Conservation (phyloP, 345 rosid species). For the Litchi chinensis region DNA sequence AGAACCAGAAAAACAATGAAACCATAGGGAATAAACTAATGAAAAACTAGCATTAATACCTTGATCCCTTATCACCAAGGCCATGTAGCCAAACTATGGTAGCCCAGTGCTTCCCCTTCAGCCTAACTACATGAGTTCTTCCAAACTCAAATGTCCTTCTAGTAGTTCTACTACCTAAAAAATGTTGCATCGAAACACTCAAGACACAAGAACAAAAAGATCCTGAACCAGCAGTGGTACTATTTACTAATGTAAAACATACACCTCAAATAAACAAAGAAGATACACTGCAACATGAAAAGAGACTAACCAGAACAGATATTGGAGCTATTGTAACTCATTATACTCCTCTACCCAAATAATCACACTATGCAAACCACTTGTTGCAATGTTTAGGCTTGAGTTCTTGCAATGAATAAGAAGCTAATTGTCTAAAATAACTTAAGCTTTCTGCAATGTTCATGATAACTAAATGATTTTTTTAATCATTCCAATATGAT, state of each 20-base stretch:
- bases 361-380: constrained; percentile 10
- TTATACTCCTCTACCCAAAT: constrained; percentile 20
- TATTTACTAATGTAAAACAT: neutral
- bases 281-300: neutral
- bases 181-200: constrained; percentile 20
- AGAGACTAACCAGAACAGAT: constrained; percentile 51
- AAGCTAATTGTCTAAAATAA: too few species aligned
- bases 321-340: constrained; percentile 43
- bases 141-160: constrained; percentile 60
- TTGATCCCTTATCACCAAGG: constrained; percentile 79
- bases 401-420: constrained; percentile 37
- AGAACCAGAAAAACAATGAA: constrained; percentile 9
- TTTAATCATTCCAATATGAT: too few species aligned
- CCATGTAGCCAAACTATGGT: constrained; percentile 80
- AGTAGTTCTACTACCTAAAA: constrained; percentile 55
- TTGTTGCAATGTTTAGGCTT: constrained; percentile 26
- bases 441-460: too few species aligned
- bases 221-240: neutral
- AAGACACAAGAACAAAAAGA: constrained; percentile 23
- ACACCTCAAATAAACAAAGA: neutral
- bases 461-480: too few species aligned
- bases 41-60: constrained; percentile 39
- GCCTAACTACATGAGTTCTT: constrained; percentile 67
- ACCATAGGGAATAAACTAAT: constrained; percentile 1
- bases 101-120: constrained; percentile 71